Conservation (phyloP, 2,329 filamentous ascomycete species). For the Alternaria atra region DNA sequence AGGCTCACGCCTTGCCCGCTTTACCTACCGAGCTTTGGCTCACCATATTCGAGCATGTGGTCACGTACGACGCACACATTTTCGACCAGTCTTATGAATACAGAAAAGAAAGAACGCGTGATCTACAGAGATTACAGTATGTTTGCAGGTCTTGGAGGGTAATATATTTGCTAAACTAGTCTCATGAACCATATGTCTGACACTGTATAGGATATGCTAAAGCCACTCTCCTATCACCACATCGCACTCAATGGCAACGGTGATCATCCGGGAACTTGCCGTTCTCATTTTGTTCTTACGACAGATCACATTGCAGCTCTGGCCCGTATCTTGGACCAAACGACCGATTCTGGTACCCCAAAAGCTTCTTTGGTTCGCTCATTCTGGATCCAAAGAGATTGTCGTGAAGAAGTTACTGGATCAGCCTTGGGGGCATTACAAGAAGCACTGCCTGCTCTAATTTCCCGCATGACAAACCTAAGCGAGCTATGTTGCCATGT, state of each 20-base stretch:
- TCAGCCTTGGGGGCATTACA: background rate
- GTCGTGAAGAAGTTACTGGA: background rate
- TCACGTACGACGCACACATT: slow-evolving; percentile 4
- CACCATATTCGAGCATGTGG: slow-evolving; percentile 5
- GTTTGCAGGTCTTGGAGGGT: slow-evolving; percentile 3
- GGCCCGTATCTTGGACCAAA: background rate
- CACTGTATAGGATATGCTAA: slow-evolving; percentile 2
- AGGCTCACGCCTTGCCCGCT: background rate
- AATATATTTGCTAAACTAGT: background rate
- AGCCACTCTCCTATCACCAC: slow-evolving; percentile 5
- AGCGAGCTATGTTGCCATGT: background rate
- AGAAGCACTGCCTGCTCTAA: background rate
- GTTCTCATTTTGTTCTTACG: too few relatives aligned
- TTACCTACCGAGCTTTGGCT: slow-evolving; percentile 9
- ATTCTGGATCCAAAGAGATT: background rate
- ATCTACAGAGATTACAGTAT: background rate
- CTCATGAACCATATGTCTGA: background rate
- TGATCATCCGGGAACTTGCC: background rate
- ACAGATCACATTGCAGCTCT: background rate
- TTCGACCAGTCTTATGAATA: slow-evolving; percentile 3
- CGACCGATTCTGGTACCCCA: background rate
- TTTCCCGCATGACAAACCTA: background rate
- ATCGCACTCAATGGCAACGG: background rate
- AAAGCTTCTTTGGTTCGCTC: slow-evolving; percentile 5
- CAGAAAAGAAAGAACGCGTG: background rate